Evolutionary conservation across 441 rosid genomes (phyloP), one percentile per base, ranked within the genome.

Genomic region (Metrosideros polymorpha): DNA sequence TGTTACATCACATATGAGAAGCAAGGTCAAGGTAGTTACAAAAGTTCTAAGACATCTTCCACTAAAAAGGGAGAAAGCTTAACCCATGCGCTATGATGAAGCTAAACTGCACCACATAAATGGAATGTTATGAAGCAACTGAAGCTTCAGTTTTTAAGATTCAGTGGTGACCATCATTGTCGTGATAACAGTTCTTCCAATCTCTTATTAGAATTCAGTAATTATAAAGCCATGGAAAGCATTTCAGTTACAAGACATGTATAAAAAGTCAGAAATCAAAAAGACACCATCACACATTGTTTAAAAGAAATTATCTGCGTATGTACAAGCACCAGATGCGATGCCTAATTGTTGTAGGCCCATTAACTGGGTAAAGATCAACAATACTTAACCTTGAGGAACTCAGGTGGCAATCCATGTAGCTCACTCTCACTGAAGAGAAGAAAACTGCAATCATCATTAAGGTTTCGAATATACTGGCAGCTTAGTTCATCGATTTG

Each of bases 401-500:
- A 93, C 89, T 96, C 95, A 52, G 91, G 63, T 82, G 98, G 98
- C 87, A 96, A 84, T 90, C 99, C 99, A 87, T 83, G 91, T 85
- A 97, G 95, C 89, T 96, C 99, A 79, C 88, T 75, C 92, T 94
- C 96, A 63, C 90, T 86, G 66, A 97, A 94, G 85, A 93, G 92
- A 88, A 96, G 94, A 91, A 77, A 93, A 86, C 95, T 85, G 89
- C 84, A 87, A 91, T 95, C 98, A 86, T 95, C 95, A 90, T 91
- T 95, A 88, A 98, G 90, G 87, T 96, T 96, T 85, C 77, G 95
- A 84, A 97, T 87, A 85, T 96, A 97, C 47, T 86, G 95, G 89
- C 89, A 89, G 91, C 97, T 92, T 86, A 97, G 91, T 86, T 94
- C 95, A 87, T 95, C 96, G 89, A 95, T 96, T 91, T 94, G 93